Percentiles rank a stretch among this genome's conserved stretches.
Evolutionary conservation across 2,329 filamentous ascomycete species (phyloP).

Genomic region (Simplicillium aogashimaense): DNA sequence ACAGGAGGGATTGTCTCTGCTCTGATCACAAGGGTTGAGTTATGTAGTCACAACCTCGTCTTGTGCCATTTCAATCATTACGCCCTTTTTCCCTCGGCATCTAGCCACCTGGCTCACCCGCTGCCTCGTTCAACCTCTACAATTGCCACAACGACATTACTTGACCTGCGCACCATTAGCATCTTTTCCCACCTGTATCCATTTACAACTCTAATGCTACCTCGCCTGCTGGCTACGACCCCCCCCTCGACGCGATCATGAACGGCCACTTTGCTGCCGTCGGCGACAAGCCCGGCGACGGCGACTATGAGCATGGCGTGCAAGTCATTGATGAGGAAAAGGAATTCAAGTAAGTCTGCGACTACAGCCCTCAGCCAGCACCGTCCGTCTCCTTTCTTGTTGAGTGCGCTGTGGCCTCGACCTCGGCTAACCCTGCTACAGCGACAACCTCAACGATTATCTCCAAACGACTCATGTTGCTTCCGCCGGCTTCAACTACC

Average conservation of each 20-base stretch:
- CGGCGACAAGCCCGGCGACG: constrained; percentile 52
- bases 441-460: constrained; percentile 70
- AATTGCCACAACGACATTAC: too few species aligned
- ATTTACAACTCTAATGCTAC: too few species aligned
- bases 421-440: constrained; percentile 22
- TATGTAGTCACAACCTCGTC: too few species aligned
- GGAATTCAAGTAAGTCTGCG: constrained; percentile 70
- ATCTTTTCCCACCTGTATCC: too few species aligned
- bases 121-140: too few species aligned
- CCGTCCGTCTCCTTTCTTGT: constrained; percentile 2
- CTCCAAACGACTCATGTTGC: constrained; percentile 71
- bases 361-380: background rate
- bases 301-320: constrained; percentile 82
- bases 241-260: constrained; percentile 32
- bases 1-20: too few species aligned
- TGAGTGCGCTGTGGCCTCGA: constrained; percentile 1
- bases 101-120: too few species aligned
- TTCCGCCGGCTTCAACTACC: constrained; percentile 94
- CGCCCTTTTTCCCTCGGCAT: too few species aligned
- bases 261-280: constrained; percentile 75
- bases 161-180: too few species aligned
- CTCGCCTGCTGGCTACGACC: background rate
- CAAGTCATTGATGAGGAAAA: constrained; percentile 88
- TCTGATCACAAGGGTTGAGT: too few species aligned
- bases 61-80: too few species aligned